A percentile compares a stretch with the other conserved stretches of the same genome.
These are phyloP conservation scores for Septoria linicola DNA, from an alignment of 2,329 filamentous ascomycete species.

Conservation along the genomic window DNA sequence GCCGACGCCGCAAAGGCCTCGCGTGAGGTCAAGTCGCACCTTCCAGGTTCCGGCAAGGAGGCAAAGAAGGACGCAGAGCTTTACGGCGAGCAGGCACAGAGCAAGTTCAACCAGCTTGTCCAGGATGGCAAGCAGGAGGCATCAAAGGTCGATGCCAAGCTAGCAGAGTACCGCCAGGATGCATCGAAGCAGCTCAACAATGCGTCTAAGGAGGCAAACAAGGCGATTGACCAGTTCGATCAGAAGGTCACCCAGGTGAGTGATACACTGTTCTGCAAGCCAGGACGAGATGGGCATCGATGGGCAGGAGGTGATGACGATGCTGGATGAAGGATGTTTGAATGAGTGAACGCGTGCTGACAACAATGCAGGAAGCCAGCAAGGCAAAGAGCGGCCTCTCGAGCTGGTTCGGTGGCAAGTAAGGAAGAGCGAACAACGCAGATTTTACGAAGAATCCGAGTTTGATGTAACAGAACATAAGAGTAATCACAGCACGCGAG, in stretches of 20 bases:
- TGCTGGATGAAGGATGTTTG: too few species aligned
- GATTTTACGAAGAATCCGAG: constrained; percentile 6
- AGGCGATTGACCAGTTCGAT: constrained; percentile 73
- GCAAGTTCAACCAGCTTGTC: constrained; percentile 61
- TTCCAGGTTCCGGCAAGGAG: constrained; percentile 63
- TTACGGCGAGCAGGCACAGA: constrained; percentile 52
- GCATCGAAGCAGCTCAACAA: constrained; percentile 61
- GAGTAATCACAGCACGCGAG: constrained; percentile 1
- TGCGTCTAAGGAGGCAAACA: constrained; percentile 47
- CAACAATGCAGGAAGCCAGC: constrained; percentile 56
- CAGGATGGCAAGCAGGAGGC: constrained; percentile 58
- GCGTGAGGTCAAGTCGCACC: constrained; percentile 63
- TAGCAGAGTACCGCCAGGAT: constrained; percentile 40
- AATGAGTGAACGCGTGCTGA: constrained; percentile 20
- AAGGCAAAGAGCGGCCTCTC: constrained; percentile 83
- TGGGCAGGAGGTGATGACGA: constrained; percentile 18
- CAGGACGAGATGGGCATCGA: constrained; percentile 22
- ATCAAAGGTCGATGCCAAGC: constrained; percentile 32
- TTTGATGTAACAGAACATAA: constrained; percentile 10
- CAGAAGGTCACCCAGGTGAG: constrained; percentile 61
- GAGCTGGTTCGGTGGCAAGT: constrained; percentile 73
- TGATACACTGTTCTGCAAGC: constrained; percentile 22
- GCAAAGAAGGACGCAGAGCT: constrained; percentile 58
- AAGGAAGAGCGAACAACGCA: constrained; percentile 7
- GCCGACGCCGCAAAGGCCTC: constrained; percentile 73